Evolutionary conservation across 2,329 filamentous ascomycete species (phyloP).

Genomic region (Claviceps maximensis): DNA sequence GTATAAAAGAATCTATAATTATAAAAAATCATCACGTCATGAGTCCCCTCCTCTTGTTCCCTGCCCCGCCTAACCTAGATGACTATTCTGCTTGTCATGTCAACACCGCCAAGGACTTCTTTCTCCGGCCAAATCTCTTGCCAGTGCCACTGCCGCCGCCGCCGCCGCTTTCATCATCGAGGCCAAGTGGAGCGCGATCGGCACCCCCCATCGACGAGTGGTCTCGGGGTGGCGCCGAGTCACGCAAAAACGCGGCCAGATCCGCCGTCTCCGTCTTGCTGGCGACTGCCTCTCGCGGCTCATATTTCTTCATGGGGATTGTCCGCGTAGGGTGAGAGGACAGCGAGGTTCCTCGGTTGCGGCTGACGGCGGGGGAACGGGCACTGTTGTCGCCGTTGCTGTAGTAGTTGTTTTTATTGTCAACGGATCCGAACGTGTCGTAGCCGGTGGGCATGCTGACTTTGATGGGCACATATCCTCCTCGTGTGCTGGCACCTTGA

Average conservation of each 20-base stretch:
- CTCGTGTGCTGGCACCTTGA: constrained; percentile 14
- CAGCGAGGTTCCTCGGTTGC: constrained; percentile 12
- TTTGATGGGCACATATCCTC: constrained; percentile 40
- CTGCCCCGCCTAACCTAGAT: neutral
- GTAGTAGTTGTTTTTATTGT: too few species aligned
- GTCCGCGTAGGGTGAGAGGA: constrained; percentile 20
- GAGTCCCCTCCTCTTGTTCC: neutral
- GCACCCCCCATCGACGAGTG: constrained; percentile 18
- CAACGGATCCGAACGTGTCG: constrained; percentile 26
- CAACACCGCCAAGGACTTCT: constrained; percentile 26
- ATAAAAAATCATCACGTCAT: neutral
- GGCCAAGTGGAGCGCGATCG: constrained; percentile 14
- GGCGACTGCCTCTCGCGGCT: constrained; percentile 38
- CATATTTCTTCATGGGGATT: constrained; percentile 43
- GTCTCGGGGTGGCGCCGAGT: constrained; percentile 45
- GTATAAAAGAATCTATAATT: too few species aligned
- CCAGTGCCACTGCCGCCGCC: constrained; percentile 26
- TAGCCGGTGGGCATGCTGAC: constrained; percentile 33
- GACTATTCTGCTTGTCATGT: neutral
- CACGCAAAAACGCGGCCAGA: constrained; percentile 58
- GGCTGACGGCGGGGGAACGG: constrained; percentile 2
- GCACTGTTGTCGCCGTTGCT: constrained; percentile 5
- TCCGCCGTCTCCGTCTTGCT: constrained; percentile 49
- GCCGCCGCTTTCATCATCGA: constrained; percentile 19
- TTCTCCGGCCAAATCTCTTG: constrained; percentile 36